Percentiles rank a stretch among this genome's conserved stretches.
phyloP scores from a whole-genome alignment of 2,329 filamentous ascomycete species.

The Talaromyces verruculosus region DNA sequence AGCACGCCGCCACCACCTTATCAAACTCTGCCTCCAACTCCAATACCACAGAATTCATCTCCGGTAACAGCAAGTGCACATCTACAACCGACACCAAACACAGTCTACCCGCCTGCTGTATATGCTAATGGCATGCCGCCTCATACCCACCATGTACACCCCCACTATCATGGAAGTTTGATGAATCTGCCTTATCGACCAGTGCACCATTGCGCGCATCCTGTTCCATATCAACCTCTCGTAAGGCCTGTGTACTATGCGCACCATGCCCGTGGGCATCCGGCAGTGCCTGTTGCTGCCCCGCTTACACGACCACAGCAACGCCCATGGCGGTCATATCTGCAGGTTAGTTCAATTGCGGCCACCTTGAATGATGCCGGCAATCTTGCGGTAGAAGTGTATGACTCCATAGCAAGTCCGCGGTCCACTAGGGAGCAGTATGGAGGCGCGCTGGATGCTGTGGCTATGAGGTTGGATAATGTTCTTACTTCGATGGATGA shows the following conservation, averaged over 20 bases:
- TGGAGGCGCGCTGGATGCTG: conserved; percentile 14
- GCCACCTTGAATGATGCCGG: conserved; percentile 20
- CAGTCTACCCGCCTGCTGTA: neutral
- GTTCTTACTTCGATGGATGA: conserved; percentile 22
- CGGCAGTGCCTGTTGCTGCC: neutral
- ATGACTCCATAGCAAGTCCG: conserved; percentile 3
- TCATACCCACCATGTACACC: neutral
- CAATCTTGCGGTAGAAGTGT: conserved; percentile 18
- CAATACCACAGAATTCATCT: neutral
- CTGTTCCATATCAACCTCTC: neutral
- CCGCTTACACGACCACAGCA: neutral
- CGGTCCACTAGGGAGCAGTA: conserved; percentile 13
- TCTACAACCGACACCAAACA: neutral
- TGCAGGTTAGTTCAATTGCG: conserved; percentile 11
- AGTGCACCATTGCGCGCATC: neutral
- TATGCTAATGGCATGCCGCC: neutral
- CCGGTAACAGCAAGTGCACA: neutral
- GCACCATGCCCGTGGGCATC: neutral
- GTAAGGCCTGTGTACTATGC: neutral
- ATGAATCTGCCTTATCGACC: conserved; percentile 7
- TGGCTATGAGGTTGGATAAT: conserved; percentile 15
- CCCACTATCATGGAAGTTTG: conserved; percentile 3
- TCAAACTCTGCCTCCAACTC: conserved; percentile 18
- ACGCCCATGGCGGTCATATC: conserved; percentile 3
- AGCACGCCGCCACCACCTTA: conserved; percentile 18